Conservation (phyloP, 768 basidiomycete genomes). For the Lentinula raphanica region DNA sequence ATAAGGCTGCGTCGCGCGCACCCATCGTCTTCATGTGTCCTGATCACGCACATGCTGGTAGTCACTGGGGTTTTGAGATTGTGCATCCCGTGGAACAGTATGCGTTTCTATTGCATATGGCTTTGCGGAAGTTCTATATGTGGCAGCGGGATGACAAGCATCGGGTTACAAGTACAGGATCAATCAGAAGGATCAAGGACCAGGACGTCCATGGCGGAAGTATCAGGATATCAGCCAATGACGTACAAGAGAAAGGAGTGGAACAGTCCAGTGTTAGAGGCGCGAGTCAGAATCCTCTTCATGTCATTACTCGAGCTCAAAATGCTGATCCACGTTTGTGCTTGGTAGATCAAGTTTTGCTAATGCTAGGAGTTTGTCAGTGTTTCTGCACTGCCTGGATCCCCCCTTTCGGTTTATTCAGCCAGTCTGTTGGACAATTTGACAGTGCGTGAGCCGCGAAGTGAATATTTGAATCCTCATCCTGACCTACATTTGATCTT, state of each 20-base stretch:
- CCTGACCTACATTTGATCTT: background rate
- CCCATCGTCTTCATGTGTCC: conserved; percentile 72
- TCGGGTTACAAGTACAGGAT: no score
- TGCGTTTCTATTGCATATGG: conserved; percentile 93
- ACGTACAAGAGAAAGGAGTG: no score
- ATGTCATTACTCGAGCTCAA: background rate
- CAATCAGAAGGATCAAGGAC: no score
- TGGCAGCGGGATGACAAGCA: conserved; percentile 82
- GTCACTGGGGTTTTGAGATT: conserved; percentile 77
- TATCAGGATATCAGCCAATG: no score
- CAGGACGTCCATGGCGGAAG: no score
- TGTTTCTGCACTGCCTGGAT: background rate
- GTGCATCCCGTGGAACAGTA: conserved; percentile 96
- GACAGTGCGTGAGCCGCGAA: background rate
- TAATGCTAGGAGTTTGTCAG: background rate
- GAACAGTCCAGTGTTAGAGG: background rate
- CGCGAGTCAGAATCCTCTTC: background rate
- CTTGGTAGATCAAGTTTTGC: no score
- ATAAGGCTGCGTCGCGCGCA: conserved; percentile 67
- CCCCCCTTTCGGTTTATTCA: background rate
- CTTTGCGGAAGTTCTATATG: conserved; percentile 85
- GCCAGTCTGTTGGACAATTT: background rate
- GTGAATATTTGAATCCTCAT: background rate
- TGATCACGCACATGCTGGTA: conserved; percentile 66
- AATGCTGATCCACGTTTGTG: background rate